Conservation (phyloP, 169 alveolate species). For the Cryptosporidium tyzzeri region DNA sequence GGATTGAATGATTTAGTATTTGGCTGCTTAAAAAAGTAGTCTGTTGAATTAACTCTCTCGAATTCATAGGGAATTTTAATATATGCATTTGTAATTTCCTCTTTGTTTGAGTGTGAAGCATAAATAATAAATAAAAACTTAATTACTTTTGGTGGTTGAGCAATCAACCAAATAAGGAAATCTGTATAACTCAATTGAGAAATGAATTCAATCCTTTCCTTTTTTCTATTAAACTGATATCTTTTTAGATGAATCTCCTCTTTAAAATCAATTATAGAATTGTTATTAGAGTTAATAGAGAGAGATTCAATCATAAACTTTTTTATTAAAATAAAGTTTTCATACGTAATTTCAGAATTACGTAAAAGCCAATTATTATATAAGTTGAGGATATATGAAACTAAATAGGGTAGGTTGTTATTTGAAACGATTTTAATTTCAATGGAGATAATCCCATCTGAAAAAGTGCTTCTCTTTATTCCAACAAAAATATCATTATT, state of each 20-base stretch:
- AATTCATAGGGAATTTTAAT: constrained; percentile 4
- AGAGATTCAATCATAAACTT: not conserved
- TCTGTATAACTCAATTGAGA: constrained; percentile 9
- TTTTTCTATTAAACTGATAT: constrained; percentile 14
- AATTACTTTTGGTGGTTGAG: not conserved
- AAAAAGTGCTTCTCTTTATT: constrained; percentile 13
- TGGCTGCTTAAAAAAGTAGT: constrained; percentile 24
- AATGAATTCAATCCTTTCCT: not conserved
- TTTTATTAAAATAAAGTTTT: not conserved
- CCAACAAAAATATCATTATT: not conserved
- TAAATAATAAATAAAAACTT: constrained; percentile 16
- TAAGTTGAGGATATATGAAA: not conserved
- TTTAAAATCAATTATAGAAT: not conserved
- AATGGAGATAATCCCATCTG: constrained; percentile 23
- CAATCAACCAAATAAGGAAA: constrained; percentile 5
- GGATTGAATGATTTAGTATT: constrained; percentile 45
- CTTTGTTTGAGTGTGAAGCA: not conserved
- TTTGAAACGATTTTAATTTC: not conserved
- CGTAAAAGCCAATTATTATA: not conserved
- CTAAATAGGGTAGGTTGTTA: not conserved
- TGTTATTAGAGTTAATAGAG: not conserved
- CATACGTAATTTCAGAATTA: not conserved
- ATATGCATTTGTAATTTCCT: not conserved
- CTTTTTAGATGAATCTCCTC: constrained; percentile 34
- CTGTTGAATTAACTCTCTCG: not conserved